These are phyloP conservation scores for Camellia sinensis DNA, from an alignment of 148 eudicot species.

Conservation along the genomic window DNA sequence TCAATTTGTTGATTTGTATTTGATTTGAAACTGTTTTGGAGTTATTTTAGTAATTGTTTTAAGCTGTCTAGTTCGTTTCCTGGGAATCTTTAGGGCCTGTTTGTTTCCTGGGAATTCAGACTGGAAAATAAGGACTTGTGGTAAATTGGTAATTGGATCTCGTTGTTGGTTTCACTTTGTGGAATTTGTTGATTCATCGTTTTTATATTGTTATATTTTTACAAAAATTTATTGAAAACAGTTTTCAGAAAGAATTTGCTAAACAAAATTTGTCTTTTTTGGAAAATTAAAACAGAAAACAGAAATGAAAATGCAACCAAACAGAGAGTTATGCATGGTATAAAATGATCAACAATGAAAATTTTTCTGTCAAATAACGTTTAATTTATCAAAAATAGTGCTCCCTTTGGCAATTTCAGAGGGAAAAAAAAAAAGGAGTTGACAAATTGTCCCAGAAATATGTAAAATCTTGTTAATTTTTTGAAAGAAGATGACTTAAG, in stretches of 20 bases:
- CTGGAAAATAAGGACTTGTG: background rate
- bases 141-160: background rate
- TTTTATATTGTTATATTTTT: background rate
- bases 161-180: background rate
- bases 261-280: too few species aligned
- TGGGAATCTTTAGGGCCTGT: background rate
- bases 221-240: background rate
- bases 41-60: background rate
- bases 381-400: background rate
- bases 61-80: background rate
- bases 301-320: too few species aligned
- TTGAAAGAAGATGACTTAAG: background rate
- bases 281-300: too few species aligned
- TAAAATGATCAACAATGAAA: background rate
- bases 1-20: too few species aligned
- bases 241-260: too few species aligned
- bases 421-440: background rate
- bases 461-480: background rate
- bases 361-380: background rate
- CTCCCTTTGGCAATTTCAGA: background rate
- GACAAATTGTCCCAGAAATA: background rate
- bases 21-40: too few species aligned
- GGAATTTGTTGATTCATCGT: background rate
- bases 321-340: background rate
- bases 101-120: conserved; percentile 2